Evolutionary conservation across 2,329 filamentous ascomycete species (phyloP).

Genomic region (Chalaropsis ovoidea): DNA sequence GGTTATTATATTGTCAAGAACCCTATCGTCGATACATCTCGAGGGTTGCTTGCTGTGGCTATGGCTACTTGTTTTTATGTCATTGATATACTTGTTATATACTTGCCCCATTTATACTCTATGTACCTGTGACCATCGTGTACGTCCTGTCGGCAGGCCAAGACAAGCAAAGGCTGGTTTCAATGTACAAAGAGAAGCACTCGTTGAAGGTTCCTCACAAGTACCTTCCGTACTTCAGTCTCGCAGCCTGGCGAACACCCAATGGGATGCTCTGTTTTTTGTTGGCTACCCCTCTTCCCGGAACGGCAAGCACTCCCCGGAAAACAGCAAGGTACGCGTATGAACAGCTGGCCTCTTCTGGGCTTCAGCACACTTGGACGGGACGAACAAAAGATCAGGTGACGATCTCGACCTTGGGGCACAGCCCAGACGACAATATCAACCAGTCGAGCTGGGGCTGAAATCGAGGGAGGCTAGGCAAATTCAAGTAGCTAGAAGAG

Average conservation of each 20-base stretch:
- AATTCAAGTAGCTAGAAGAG: constrained; percentile 4
- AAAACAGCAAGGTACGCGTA: not conserved
- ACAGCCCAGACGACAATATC: not conserved
- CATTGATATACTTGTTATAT: not conserved
- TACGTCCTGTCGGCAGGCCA: not conserved
- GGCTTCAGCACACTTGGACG: not conserved
- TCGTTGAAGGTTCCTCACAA: not conserved
- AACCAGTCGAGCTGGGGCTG: not conserved
- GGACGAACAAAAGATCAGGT: not conserved
- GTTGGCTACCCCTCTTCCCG: not conserved
- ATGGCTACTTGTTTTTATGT: not conserved
- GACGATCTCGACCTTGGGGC: not conserved
- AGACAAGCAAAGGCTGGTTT: not conserved
- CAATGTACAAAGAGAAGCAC: no score
- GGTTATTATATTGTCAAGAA: constrained; percentile 1
- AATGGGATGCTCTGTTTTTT: not conserved
- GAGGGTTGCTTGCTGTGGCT: no score
- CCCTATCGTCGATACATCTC: not conserved
- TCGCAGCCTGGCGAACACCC: not conserved
- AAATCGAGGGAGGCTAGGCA: not conserved
- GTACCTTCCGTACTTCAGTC: not conserved
- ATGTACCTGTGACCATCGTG: not conserved
- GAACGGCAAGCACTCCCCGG: not conserved
- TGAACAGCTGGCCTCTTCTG: constrained; percentile 6
- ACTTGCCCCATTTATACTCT: not conserved